These are phyloP conservation scores for Guadua angustifolia DNA, from an alignment of 176 grass and related monocot species.

Conservation along the genomic window DNA sequence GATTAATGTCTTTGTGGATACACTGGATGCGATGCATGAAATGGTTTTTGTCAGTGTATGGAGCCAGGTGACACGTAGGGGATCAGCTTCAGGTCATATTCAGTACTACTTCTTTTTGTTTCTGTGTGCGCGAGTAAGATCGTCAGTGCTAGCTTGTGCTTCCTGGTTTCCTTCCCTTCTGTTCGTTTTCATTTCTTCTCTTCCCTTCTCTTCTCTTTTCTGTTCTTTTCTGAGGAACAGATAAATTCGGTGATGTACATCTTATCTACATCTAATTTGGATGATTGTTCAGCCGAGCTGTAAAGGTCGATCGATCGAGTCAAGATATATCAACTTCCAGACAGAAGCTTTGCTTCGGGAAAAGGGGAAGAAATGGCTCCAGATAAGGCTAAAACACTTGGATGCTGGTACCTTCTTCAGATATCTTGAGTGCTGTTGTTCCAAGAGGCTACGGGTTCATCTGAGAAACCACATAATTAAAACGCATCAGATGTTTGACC, in stretches of 20 bases:
- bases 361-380: background rate
- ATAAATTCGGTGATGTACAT: slow-evolving; percentile 23
- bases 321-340: slow-evolving; percentile 9
- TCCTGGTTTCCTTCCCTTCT: background rate
- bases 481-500: slow-evolving; percentile 12
- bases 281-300: slow-evolving; percentile 12
- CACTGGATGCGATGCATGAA: background rate
- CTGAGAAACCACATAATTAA: background rate
- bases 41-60: slow-evolving; percentile 2
- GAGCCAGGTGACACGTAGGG: slow-evolving; percentile 1
- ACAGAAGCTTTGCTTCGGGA: background rate
- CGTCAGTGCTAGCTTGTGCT: background rate
- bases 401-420: background rate
- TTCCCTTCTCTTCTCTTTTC: background rate
- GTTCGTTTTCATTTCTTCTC: background rate
- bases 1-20: background rate
- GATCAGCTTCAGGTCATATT: background rate
- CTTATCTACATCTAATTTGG: background rate
- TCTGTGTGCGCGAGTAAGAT: background rate
- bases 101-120: background rate
- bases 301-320: slow-evolving; percentile 13
- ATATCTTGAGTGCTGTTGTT: background rate
- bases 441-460: background rate
- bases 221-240: background rate
- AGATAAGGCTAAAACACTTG: slow-evolving; percentile 2